Evolutionary conservation across 495 filamentous ascomycete species (phyloP).

Genomic region (Evansstolkia leycettana): DNA sequence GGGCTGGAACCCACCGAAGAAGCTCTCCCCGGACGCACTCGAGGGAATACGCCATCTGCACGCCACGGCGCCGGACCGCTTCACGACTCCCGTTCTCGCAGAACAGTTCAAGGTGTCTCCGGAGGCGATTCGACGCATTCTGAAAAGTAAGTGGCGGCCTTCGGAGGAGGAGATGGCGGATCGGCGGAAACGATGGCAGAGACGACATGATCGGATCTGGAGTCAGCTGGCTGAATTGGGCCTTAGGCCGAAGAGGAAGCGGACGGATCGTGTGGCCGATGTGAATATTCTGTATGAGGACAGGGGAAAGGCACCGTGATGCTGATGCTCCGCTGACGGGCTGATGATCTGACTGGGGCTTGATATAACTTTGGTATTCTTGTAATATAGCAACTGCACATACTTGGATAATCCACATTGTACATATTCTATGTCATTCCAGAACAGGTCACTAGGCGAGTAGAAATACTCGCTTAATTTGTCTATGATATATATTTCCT

Average conservation of each 20-base stretch:
- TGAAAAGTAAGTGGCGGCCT: conserved; percentile 75
- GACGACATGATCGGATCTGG: conserved; percentile 69
- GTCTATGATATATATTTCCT: too few species aligned
- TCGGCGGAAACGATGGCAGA: conserved; percentile 62
- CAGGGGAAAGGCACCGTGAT: conserved; percentile 1
- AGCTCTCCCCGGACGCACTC: conserved; percentile 79
- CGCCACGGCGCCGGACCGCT: conserved; percentile 56
- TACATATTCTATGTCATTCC: too few species aligned
- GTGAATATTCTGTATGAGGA: conserved; percentile 16
- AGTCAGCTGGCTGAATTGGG: conserved; percentile 58
- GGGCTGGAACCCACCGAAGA: conserved; percentile 72
- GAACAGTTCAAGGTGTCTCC: conserved; percentile 71
- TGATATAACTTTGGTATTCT: neutral
- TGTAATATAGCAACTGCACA: conserved; percentile 1
- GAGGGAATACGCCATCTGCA: conserved; percentile 77
- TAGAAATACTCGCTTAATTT: too few species aligned
- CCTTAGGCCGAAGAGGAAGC: conserved; percentile 34
- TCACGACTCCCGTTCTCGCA: conserved; percentile 63
- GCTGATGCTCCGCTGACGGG: neutral
- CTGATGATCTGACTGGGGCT: neutral
- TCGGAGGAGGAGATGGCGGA: conserved; percentile 45
- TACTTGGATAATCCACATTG: too few species aligned
- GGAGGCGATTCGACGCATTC: conserved; percentile 75
- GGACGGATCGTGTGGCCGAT: conserved; percentile 13
- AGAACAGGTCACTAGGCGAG: too few species aligned